Evolutionary conservation across 2,329 filamentous ascomycete genomes (phyloP).

Genomic region (Hypoxylon sp.): DNA sequence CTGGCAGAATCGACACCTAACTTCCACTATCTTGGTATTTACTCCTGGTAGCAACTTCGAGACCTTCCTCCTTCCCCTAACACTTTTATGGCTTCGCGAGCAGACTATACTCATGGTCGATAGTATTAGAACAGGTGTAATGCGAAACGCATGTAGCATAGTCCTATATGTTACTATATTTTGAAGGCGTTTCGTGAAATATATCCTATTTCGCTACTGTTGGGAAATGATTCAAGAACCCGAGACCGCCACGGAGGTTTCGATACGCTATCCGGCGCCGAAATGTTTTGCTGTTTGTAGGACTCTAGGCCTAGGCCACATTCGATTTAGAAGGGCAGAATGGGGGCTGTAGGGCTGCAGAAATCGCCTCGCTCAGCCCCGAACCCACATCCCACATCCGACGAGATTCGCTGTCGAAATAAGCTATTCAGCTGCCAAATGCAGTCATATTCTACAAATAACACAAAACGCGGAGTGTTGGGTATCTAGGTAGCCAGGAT

Average conservation of each 20-base stretch:
- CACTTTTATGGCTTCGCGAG: background rate
- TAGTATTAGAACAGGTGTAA: background rate
- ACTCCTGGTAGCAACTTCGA: background rate
- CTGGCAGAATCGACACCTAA: background rate
- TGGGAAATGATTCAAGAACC: background rate
- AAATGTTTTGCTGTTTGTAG: background rate
- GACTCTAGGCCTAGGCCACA: background rate
- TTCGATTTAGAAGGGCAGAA: background rate
- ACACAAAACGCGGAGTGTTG: slow-evolving; percentile 16
- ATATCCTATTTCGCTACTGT: background rate
- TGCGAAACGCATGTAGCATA: background rate
- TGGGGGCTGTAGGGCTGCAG: slow-evolving; percentile 13
- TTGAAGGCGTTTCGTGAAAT: background rate
- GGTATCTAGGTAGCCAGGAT: background rate
- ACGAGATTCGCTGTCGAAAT: background rate
- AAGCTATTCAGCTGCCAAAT: background rate
- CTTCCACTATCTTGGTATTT: background rate
- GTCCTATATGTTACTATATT: background rate
- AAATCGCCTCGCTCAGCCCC: background rate
- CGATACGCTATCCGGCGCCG: slow-evolving; percentile 7
- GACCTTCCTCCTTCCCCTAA: background rate
- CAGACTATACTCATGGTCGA: background rate
- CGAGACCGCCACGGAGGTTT: slow-evolving; percentile 6
- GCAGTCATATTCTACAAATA: slow-evolving; percentile 19
- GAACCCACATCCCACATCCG: slow-evolving; percentile 1